Conservation (phyloP, 139 green algal species). For the Picochlorum costavermella region DNA sequence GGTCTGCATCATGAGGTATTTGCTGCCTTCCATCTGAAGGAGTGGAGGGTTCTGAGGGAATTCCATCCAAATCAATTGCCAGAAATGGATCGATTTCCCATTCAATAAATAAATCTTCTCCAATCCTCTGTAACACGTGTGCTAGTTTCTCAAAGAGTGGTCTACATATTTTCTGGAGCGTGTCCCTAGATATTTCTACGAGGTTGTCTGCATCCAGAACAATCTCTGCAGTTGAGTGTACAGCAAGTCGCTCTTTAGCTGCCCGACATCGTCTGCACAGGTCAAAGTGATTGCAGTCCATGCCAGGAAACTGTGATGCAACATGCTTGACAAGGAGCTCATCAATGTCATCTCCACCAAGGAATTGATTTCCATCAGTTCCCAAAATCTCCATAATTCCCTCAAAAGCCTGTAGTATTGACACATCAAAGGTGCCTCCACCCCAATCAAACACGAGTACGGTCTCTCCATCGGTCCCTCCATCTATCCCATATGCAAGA, state of each 20-base stretch:
- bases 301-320: conserved; percentile 34
- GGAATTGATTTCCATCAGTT: conserved; percentile 52
- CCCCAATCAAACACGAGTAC: conserved; percentile 81
- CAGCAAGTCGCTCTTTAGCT: not conserved
- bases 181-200: not conserved
- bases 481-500: conserved; percentile 66
- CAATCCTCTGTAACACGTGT: conserved; percentile 17
- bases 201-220: too few species aligned
- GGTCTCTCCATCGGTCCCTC: conserved; percentile 28
- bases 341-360: conserved; percentile 77
- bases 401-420: conserved; percentile 70
- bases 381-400: conserved; percentile 59
- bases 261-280: not conserved
- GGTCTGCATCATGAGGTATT: conserved; percentile 5
- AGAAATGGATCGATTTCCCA: conserved; percentile 17
- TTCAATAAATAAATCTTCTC: conserved; percentile 20
- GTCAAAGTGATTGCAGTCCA: not conserved
- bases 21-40: not conserved
- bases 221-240: not conserved
- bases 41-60: not conserved
- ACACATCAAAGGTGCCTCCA: conserved; percentile 71
- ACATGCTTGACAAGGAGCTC: not conserved
- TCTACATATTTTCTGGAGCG: conserved; percentile 10
- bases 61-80: conserved; percentile 3
- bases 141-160: conserved; percentile 24